phyloP scores from a whole-genome alignment of 148 eudicot species.

The Persicaria tinctoria region DNA sequence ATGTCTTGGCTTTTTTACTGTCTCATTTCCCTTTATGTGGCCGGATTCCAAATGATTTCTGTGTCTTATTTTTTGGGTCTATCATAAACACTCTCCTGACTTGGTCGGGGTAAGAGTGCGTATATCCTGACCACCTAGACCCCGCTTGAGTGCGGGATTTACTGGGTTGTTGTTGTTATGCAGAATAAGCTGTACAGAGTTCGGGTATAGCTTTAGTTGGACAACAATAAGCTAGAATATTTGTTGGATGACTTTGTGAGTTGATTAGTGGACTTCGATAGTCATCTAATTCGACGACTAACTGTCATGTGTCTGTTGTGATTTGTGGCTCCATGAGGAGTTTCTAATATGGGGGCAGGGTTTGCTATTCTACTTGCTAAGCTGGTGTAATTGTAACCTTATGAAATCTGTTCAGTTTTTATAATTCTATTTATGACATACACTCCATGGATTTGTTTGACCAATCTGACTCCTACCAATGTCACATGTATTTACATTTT shows the following conservation, averaged over 20 bases:
- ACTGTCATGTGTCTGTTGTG: neutral
- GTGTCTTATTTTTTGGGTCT: too few species aligned
- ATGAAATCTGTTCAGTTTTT: neutral
- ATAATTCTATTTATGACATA: neutral
- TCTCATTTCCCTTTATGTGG: too few species aligned
- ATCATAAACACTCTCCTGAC: too few species aligned
- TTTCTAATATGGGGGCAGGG: neutral
- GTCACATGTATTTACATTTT: constrained; percentile 6
- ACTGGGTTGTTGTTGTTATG: too few species aligned
- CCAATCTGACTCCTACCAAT: neutral
- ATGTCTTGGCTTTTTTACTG: too few species aligned
- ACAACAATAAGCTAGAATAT: constrained; percentile 3
- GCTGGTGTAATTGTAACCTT: too few species aligned
- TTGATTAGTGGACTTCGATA: neutral
- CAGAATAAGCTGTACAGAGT: neutral
- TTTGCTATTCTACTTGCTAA: too few species aligned
- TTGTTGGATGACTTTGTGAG: neutral
- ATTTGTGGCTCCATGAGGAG: neutral
- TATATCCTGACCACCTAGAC: too few species aligned
- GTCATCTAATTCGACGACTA: neutral
- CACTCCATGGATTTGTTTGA: neutral
- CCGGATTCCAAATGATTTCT: too few species aligned
- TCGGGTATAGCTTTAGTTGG: neutral
- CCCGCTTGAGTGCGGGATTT: too few species aligned
- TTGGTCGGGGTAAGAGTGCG: too few species aligned